Percentiles rank a stretch among this genome's conserved stretches.
phyloP scores from a whole-genome alignment of 768 basidiomycete genomes.

The Pleurotus eryngii region DNA sequence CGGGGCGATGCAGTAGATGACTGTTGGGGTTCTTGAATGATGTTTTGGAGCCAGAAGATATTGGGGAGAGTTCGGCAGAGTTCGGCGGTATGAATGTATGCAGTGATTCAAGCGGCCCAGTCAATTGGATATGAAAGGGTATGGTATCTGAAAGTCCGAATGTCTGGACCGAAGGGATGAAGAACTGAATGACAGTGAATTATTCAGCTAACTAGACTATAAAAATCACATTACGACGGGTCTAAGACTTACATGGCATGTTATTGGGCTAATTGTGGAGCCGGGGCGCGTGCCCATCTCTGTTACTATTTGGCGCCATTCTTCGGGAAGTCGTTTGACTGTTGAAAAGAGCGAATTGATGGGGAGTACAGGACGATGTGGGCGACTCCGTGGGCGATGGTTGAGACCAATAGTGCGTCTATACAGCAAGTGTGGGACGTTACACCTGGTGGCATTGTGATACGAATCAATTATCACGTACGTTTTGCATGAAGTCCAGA shows the following conservation, averaged over 20 bases:
- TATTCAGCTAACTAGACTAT: not conserved
- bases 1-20: slow-evolving; percentile 8
- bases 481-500: slow-evolving; percentile 8
- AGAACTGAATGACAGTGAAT: slow-evolving; percentile 38
- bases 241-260: slow-evolving; percentile 45
- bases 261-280: slow-evolving; percentile 34
- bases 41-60: slow-evolving; percentile 2
- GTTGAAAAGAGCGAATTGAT: slow-evolving; percentile 50
- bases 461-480: not conserved
- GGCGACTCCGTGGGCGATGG: slow-evolving; percentile 52
- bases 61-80: slow-evolving; percentile 16
- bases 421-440: not conserved
- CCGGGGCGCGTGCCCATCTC: slow-evolving; percentile 35
- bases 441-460: not conserved
- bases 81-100: slow-evolving; percentile 37
- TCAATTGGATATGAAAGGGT: slow-evolving; percentile 64
- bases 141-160: slow-evolving; percentile 56
- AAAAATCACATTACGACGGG: not conserved
- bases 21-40: slow-evolving; percentile 5
- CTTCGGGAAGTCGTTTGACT: slow-evolving; percentile 61
- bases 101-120: slow-evolving; percentile 43
- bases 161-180: slow-evolving; percentile 53
- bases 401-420: slow-evolving; percentile 49
- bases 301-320: slow-evolving; percentile 54
- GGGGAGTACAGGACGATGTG: slow-evolving; percentile 49